Evolutionary conservation across 192 early-diverging fungal genomes (phyloP), one percentile per base, ranked within the genome.

Genomic region (Gamsiella multidivaricata): DNA sequence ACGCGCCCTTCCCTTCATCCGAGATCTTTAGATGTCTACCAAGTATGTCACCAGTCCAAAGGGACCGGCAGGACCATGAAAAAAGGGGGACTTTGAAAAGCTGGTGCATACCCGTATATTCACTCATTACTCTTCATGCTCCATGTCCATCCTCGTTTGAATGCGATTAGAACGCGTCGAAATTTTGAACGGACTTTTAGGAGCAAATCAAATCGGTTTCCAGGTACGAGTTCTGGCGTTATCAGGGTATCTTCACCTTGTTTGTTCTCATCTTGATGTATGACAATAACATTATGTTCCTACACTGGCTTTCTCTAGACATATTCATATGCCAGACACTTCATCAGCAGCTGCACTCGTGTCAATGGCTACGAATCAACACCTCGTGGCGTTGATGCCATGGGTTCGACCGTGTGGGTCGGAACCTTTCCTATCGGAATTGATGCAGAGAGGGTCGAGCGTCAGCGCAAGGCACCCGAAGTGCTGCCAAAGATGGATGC

Each of bases 391-490:
- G 94, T 98, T n/a, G 92, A 97, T 72, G 91, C 89, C 57, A 85
- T 89, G 51, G 94, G 94, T 18, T 87, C 84, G 29, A 82, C 88
- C n/a, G 94, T 97, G 15, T 69, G 88, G 39, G 88, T 98, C 5
- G 93, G 92, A 34, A 96, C 95, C 25, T 97, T 97, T 72, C 97
- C 97, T 0, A 97, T 99, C 47, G 97, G 97, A 26, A 98, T 99
- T 67, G 95, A 99, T 75, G 88, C 92, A 10, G 83, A 93, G 22
- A 69, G 87, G 4, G 88, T 95, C 2, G 85, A 93, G 55, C 42
- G 70, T 17, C 83, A 86, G 46, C 88, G 92, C 56, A 87, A 89
- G 20, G 66, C 68, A 23, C 84, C 88, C 6, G 82, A 65, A 3
- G 97, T 99, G 1, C 49, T 79, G 25, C 83, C 90, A 41, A 97